These are phyloP conservation scores for Tephrocybe sp. DNA, from an alignment of 768 basidiomycete species.

Conservation along the genomic window DNA sequence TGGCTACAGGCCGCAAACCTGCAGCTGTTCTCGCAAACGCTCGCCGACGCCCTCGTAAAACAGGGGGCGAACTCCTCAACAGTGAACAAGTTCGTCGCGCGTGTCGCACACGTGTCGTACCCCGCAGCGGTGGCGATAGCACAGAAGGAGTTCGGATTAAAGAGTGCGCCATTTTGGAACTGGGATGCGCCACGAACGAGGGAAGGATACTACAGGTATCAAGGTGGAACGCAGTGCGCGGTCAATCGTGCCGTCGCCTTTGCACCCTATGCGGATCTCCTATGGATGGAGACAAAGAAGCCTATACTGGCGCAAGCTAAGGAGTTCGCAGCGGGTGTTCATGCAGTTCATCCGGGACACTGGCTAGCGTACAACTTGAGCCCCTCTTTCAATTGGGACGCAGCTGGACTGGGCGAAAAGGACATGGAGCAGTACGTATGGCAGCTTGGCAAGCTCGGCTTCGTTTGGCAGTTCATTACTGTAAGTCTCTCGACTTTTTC, in stretches of 20 bases:
- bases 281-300: constrained; percentile 98
- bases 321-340: constrained; percentile 91
- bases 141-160: constrained; percentile 74
- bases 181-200: constrained; percentile 94
- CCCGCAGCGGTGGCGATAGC: constrained; percentile 72
- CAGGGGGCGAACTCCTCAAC: constrained; percentile 50
- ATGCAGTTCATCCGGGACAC: constrained; percentile 77
- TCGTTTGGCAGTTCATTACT: constrained; percentile 99
- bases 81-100: constrained; percentile 62
- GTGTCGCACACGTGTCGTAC: constrained; percentile 69
- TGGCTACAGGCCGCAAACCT: constrained; percentile 83
- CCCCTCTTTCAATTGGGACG: constrained; percentile 93
- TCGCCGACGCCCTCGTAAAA: constrained; percentile 65
- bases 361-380: constrained; percentile 98
- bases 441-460: constrained; percentile 93
- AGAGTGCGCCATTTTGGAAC: constrained; percentile 81
- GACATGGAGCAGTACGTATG: constrained; percentile 91
- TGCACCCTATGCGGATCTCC: constrained; percentile 87
- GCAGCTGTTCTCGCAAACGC: constrained; percentile 70
- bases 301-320: constrained; percentile 90
- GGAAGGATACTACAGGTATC: constrained; percentile 96
- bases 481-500: constrained; percentile 40
- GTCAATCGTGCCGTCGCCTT: constrained; percentile 90
- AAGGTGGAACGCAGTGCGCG: constrained; percentile 94
- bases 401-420: constrained; percentile 80